phyloP scores from a whole-genome alignment of 148 eudicot genomes.

The Cornus kousa region DNA sequence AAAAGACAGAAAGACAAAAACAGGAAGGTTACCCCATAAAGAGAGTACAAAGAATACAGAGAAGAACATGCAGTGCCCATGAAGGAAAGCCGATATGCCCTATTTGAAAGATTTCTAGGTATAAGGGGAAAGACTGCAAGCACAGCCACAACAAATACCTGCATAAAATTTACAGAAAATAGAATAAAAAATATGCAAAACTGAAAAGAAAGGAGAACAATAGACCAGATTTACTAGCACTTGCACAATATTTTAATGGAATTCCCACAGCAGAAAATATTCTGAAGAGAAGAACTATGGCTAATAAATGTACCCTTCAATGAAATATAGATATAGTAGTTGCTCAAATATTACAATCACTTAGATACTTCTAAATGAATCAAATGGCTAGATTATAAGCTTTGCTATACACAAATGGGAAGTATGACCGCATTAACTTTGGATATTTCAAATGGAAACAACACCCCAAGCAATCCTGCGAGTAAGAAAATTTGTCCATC shows the following conservation, averaged over 20 bases:
- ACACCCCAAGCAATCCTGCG: no score
- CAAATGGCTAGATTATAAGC: not conserved
- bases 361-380: not conserved
- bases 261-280: not conserved
- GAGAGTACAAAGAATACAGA: conserved; percentile 77
- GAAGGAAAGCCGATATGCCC: conserved; percentile 85
- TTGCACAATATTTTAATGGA: conserved; percentile 3
- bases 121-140: conserved; percentile 74
- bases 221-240: not conserved
- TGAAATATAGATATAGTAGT: not conserved
- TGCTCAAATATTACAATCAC: not conserved
- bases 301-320: not conserved
- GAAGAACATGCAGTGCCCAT: conserved; percentile 89
- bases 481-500: no score
- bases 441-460: no score
- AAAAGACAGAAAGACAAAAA: no score
- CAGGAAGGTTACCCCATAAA: conserved; percentile 99
- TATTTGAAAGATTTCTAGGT: conserved; percentile 70
- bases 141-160: conserved; percentile 87
- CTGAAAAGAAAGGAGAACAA: not conserved
- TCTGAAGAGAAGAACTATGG: not conserved
- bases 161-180: conserved; percentile 26
- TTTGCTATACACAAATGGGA: no score
- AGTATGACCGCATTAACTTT: not conserved
- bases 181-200: not conserved